Percentiles rank a stretch among this genome's conserved stretches.
phyloP scores from a whole-genome alignment of 768 basidiomycete genomes.

The Termitomyces sp. region DNA sequence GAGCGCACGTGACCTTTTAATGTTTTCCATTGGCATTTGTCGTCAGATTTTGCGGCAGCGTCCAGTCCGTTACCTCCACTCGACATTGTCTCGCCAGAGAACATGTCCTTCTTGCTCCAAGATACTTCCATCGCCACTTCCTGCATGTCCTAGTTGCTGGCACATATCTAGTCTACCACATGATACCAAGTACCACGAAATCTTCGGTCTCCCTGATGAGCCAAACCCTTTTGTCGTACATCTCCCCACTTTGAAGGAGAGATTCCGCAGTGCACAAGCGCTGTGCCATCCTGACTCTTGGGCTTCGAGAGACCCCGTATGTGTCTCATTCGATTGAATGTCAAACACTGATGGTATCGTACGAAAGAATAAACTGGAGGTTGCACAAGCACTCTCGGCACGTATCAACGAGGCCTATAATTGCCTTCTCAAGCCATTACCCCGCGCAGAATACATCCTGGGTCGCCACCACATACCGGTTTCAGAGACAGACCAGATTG shows the following conservation, averaged over 20 bases:
- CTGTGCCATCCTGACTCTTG: slow-evolving; percentile 86
- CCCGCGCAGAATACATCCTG: slow-evolving; percentile 80
- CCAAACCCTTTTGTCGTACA: slow-evolving; percentile 75
- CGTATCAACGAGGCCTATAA: slow-evolving; percentile 81
- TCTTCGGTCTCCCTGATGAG: slow-evolving; percentile 58
- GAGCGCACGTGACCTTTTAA: background rate
- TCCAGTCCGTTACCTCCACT: slow-evolving; percentile 7
- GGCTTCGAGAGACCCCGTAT: slow-evolving; percentile 60
- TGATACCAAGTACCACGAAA: slow-evolving; percentile 55
- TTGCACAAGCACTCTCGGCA: slow-evolving; percentile 67
- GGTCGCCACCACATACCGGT: slow-evolving; percentile 51
- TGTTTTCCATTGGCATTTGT: slow-evolving; percentile 8
- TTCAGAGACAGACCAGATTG: slow-evolving; percentile 65
- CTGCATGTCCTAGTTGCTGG: slow-evolving; percentile 73
- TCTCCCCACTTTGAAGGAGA: slow-evolving; percentile 47
- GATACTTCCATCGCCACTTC: slow-evolving; percentile 56
- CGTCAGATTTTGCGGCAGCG: slow-evolving; percentile 8
- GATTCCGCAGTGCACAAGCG: slow-evolving; percentile 69
- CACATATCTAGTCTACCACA: slow-evolving; percentile 47
- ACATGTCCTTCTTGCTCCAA: slow-evolving; percentile 63
- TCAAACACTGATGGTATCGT: slow-evolving; percentile 6
- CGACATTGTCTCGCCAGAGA: slow-evolving; percentile 5
- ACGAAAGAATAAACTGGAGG: slow-evolving; percentile 45
- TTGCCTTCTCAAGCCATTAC: slow-evolving; percentile 64
- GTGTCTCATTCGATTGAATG: background rate